Conservation (phyloP, 163 green algal genomes). For the Volvox carteri region DNA sequence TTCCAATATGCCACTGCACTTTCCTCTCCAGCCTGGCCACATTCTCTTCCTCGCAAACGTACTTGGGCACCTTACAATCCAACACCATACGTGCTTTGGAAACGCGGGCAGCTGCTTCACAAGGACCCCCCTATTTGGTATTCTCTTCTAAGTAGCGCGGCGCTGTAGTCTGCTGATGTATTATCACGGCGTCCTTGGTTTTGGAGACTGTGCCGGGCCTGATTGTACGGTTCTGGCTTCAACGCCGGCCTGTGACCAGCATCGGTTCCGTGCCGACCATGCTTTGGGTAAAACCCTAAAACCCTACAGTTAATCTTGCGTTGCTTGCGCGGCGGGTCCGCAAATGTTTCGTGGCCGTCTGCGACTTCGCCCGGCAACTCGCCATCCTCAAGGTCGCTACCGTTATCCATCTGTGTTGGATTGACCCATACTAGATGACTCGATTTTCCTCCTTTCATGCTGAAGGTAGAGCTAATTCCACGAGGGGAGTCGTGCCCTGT, state of each 20-base stretch:
- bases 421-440: background rate
- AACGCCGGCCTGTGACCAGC: background rate
- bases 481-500: too few species aligned
- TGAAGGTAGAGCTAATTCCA: too few species aligned
- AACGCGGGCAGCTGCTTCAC: too few species aligned
- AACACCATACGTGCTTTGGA: too few species aligned
- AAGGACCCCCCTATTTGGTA: too few species aligned
- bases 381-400: conserved; percentile 49
- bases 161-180: too few species aligned
- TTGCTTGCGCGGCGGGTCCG: conserved; percentile 28
- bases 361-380: conserved; percentile 25
- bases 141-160: background rate
- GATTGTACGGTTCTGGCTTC: background rate
- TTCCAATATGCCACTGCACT: too few species aligned
- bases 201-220: background rate
- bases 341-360: too few species aligned
- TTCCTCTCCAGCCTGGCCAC: too few species aligned
- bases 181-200: background rate
- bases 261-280: background rate
- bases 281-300: too few species aligned
- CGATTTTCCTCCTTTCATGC: background rate
- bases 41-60: too few species aligned
- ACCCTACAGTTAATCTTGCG: conserved; percentile 8
- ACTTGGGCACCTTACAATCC: too few species aligned
- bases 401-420: background rate